Percentiles rank a stretch among this genome's conserved stretches.
Evolutionary conservation across 441 rosid genomes (phyloP).

Genomic region (Adansonia rubrostipa): DNA sequence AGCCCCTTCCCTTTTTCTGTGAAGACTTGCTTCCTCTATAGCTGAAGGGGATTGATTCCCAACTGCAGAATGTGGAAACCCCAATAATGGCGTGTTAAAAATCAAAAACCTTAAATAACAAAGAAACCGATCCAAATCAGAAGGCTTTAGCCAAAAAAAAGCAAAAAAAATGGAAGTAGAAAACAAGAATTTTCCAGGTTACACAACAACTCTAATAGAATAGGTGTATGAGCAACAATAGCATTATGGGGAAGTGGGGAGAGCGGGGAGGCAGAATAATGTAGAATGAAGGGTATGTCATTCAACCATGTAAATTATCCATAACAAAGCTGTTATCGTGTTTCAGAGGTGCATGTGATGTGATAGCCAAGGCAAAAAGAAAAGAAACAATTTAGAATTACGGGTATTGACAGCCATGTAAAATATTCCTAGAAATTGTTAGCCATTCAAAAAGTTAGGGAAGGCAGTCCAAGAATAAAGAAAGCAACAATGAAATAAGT

Average conservation of each 20-base stretch:
- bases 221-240: background rate
- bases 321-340: background rate
- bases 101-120: slow-evolving; percentile 3
- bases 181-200: background rate
- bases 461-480: background rate
- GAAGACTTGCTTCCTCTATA: slow-evolving; percentile 49
- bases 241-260: background rate
- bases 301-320: background rate
- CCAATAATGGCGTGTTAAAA: background rate
- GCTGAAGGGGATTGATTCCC: slow-evolving; percentile 44
- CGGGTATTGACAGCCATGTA: background rate
- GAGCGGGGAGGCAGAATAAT: background rate
- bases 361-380: background rate
- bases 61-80: slow-evolving; percentile 32
- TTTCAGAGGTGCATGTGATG: background rate
- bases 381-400: background rate
- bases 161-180: background rate
- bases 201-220: background rate
- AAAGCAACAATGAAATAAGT: background rate
- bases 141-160: slow-evolving; percentile 16
- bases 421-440: background rate
- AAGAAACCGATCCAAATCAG: background rate
- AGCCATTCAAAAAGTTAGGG: background rate
- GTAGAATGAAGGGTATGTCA: background rate
- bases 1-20: slow-evolving; percentile 44